A percentile compares a stretch with the other conserved stretches of the same genome.
These are phyloP conservation scores for Candida glucosophila DNA, from an alignment of 1,139 yeast species.

Conservation along the genomic window DNA sequence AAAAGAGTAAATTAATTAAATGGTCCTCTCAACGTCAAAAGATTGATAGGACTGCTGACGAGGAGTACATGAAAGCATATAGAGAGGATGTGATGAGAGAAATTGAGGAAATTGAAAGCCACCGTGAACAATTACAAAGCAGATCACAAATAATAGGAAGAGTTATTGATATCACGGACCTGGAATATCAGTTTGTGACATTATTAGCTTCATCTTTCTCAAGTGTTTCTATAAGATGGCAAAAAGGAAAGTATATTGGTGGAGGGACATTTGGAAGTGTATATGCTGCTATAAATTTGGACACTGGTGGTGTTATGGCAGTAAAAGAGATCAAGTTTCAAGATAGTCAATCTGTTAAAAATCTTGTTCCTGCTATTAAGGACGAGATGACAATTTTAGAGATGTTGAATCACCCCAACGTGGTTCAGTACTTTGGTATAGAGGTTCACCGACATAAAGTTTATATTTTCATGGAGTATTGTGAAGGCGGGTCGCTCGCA, in stretches of 20 bases:
- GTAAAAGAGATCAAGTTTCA: constrained; percentile 92
- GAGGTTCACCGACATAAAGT: constrained; percentile 96
- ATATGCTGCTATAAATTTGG: constrained; percentile 84
- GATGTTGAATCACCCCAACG: constrained; percentile 90
- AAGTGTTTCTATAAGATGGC: constrained; percentile 93
- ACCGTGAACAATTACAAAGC: constrained; percentile 41
- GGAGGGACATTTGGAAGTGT: constrained; percentile 97
- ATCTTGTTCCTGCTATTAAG: constrained; percentile 79
- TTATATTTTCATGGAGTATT: constrained; percentile 93
- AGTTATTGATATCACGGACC: constrained; percentile 79
- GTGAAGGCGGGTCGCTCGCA: constrained; percentile 93
- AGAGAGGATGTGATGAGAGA: constrained; percentile 54
- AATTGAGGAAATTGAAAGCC: constrained; percentile 49
- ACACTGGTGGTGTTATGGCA: constrained; percentile 94
- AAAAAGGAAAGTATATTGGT: constrained; percentile 87
- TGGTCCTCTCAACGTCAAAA: constrained; percentile 43
- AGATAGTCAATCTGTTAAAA: constrained; percentile 78
- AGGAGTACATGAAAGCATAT: constrained; percentile 44
- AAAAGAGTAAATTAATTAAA: constrained; percentile 44
- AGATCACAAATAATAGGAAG: constrained; percentile 64
- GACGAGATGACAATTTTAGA: constrained; percentile 97
- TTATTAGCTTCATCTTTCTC: constrained; percentile 86
- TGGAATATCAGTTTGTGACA: constrained; percentile 80
- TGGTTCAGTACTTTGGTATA: constrained; percentile 93
- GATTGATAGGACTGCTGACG: constrained; percentile 48